Conservation (phyloP, 2,329 filamentous ascomycete genomes). For the Diaporthe vaccinii region DNA sequence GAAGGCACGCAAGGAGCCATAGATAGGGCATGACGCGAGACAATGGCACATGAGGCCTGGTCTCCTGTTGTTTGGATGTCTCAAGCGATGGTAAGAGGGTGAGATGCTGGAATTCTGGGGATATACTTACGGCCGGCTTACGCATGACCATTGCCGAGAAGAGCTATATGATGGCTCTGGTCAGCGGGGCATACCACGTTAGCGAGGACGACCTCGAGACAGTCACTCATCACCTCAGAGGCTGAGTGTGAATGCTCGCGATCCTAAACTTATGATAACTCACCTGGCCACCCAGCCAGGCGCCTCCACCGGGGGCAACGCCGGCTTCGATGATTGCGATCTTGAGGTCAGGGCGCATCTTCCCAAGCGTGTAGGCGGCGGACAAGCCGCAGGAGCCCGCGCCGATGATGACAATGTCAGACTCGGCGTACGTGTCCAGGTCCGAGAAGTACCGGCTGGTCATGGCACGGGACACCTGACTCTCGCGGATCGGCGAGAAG, state of each 20-base stretch:
- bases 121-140: constrained; percentile 74
- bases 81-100: not conserved
- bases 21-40: not conserved
- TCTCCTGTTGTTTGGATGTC: too few species aligned
- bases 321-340: constrained; percentile 92
- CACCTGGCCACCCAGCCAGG: constrained; percentile 88
- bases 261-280: not conserved
- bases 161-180: constrained; percentile 58
- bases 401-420: constrained; percentile 93
- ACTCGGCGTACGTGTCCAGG: constrained; percentile 89
- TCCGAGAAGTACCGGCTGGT: constrained; percentile 93
- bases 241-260: not conserved
- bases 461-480: constrained; percentile 93
- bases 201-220: too few species aligned
- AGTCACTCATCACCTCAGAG: not conserved
- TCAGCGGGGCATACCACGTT: not conserved
- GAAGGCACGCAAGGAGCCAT: too few species aligned
- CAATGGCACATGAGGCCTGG: not conserved
- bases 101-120: too few species aligned
- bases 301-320: constrained; percentile 88
- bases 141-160: constrained; percentile 97
- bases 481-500: constrained; percentile 91
- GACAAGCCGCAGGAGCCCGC: constrained; percentile 90
- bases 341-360: constrained; percentile 87
- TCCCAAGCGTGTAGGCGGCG: constrained; percentile 86